Percentiles rank a stretch among this genome's conserved stretches.
Evolutionary conservation across 371 early-diverging fungal species (phyloP).

Genomic region (Sporodiniella umbellata): DNA sequence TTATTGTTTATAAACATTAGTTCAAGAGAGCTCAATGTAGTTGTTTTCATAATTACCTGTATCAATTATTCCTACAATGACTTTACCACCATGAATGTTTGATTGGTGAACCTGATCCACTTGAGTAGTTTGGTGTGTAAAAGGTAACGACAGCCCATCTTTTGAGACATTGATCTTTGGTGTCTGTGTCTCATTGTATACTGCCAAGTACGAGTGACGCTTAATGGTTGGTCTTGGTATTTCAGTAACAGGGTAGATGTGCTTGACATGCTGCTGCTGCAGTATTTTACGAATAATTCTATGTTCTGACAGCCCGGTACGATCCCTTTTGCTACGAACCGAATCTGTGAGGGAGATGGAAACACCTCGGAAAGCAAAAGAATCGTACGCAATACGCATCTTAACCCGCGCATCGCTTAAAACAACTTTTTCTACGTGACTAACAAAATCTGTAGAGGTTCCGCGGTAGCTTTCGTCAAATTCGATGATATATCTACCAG

Average conservation of each 20-base stretch:
- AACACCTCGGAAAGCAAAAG: conserved; percentile 32
- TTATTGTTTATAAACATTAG: no score
- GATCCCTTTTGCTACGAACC: neutral
- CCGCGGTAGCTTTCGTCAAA: conserved; percentile 24
- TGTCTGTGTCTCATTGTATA: conserved; percentile 22
- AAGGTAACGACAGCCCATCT: conserved; percentile 19
- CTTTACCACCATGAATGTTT: conserved; percentile 53
- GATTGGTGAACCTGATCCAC: conserved; percentile 49
- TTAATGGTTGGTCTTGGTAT: conserved; percentile 24
- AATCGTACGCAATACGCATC: conserved; percentile 23
- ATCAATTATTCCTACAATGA: conserved; percentile 69
- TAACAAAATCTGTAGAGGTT: conserved; percentile 19
- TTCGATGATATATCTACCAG: conserved; percentile 38
- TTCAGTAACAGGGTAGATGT: conserved; percentile 35
- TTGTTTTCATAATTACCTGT: no score
- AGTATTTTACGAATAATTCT: conserved; percentile 12
- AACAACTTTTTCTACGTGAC: conserved; percentile 14
- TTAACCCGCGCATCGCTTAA: conserved; percentile 16
- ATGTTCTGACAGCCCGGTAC: conserved; percentile 5
- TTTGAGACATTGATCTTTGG: conserved; percentile 38
- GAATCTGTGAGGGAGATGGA: conserved; percentile 17
- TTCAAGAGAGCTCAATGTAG: neutral
- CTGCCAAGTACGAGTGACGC: conserved; percentile 16
- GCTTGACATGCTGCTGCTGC: conserved; percentile 23
- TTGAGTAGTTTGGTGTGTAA: conserved; percentile 58